Conservation (phyloP, 768 basidiomycete species). For the Mycena indigotica region DNA sequence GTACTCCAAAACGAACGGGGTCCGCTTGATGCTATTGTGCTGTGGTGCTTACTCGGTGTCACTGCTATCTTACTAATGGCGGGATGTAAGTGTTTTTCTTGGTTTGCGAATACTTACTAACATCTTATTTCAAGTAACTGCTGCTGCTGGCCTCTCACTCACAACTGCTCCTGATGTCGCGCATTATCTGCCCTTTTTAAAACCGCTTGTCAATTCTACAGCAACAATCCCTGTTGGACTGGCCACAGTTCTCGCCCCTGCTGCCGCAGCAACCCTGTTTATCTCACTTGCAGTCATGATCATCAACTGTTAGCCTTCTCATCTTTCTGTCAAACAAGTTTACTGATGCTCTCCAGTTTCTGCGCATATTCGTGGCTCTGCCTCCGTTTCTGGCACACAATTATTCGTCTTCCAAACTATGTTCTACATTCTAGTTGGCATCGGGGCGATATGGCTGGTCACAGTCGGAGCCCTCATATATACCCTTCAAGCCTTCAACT, state of each 20-base stretch:
- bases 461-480: constrained; percentile 72
- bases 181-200: constrained; percentile 69
- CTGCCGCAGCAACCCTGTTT: constrained; percentile 62
- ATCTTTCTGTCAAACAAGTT: constrained; percentile 5
- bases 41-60: constrained; percentile 60
- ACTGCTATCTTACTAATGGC: constrained; percentile 55
- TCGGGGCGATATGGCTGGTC: constrained; percentile 64
- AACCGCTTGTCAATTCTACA: constrained; percentile 45
- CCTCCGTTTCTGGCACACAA: constrained; percentile 65
- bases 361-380: constrained; percentile 53
- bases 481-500: constrained; percentile 58
- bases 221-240: constrained; percentile 61
- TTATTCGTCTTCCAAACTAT: constrained; percentile 63
- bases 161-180: constrained; percentile 72
- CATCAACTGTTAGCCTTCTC: constrained; percentile 54
- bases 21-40: constrained; percentile 45
- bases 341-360: constrained; percentile 52
- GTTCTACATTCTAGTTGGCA: constrained; percentile 57
- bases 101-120: background rate
- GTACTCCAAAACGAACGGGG: constrained; percentile 65
- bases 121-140: constrained; percentile 53
- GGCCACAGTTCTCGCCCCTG: constrained; percentile 68
- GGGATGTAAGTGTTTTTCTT: constrained; percentile 52
- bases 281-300: constrained; percentile 52
- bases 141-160: constrained; percentile 67